Percentiles rank a stretch among this genome's conserved stretches.
Evolutionary conservation across 1,284 basidiomycete genomes (phyloP).

Genomic region (Naganishia liquefaciens): DNA sequence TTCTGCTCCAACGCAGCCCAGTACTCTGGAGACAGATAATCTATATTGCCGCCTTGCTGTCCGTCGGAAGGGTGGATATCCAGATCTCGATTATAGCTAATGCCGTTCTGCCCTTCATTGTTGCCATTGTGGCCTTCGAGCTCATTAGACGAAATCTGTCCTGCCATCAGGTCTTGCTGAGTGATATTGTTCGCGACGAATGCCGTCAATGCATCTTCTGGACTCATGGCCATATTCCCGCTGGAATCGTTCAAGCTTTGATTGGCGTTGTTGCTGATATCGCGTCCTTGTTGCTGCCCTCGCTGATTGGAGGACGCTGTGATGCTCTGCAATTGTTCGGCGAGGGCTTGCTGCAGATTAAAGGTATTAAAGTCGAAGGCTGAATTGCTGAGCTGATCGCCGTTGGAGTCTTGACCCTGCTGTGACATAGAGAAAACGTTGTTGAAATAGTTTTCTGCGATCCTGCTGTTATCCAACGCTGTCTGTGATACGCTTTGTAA

Average conservation of each 20-base stretch:
- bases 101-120: neutral
- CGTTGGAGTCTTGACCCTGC: constrained; percentile 2
- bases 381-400: neutral
- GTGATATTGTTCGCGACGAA: constrained; percentile 25
- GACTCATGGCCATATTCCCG: constrained; percentile 15
- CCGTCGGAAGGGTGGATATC: neutral
- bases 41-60: neutral
- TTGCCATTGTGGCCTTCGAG: neutral
- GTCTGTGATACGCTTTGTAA: constrained; percentile 5
- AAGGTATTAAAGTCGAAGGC: constrained; percentile 4
- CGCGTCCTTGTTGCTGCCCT: no score
- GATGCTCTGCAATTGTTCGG: constrained; percentile 18
- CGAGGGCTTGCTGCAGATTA: constrained; percentile 22
- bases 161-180: constrained; percentile 10
- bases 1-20: constrained; percentile 15
- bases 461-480: constrained; percentile 9
- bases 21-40: constrained; percentile 14
- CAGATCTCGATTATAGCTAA: neutral
- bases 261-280: neutral
- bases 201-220: constrained; percentile 5
- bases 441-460: constrained; percentile 23
- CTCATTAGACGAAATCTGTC: constrained; percentile 4
- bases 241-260: neutral
- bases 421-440: constrained; percentile 7
- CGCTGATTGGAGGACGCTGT: constrained; percentile 4